These are phyloP conservation scores for Alloteropsis semialata DNA, from an alignment of 176 grass and related monocot genomes.

Conservation along the genomic window DNA sequence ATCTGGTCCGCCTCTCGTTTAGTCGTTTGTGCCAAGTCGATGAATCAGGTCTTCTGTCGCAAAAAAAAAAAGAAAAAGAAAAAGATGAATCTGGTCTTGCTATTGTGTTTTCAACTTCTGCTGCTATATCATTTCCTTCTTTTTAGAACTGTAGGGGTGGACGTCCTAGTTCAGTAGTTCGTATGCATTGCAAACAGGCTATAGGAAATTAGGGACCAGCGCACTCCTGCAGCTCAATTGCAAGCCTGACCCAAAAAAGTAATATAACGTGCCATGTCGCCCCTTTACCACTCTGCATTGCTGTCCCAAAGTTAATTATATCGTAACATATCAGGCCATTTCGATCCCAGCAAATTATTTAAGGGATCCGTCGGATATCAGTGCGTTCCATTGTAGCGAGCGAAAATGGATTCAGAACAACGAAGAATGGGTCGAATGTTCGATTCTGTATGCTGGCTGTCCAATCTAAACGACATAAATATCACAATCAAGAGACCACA, in stretches of 20 bases:
- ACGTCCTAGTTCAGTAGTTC: no score
- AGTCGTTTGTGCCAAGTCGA: neutral
- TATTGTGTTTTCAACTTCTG: neutral
- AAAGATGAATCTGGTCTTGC: neutral
- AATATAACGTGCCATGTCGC: no score
- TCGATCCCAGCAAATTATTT: neutral
- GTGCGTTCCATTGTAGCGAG: neutral
- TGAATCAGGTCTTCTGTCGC: no score
- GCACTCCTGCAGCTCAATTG: no score
- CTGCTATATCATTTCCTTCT: no score
- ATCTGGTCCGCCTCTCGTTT: neutral
- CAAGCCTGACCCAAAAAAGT: no score
- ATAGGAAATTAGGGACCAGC: no score
- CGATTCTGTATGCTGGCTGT: neutral
- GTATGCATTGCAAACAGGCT: no score
- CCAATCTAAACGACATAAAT: neutral
- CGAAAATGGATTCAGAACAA: neutral
- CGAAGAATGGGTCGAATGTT: neutral
- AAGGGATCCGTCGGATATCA: neutral
- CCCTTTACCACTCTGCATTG: neutral
- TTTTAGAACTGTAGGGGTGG: no score
- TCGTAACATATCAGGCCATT: neutral
- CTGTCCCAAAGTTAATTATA: neutral
- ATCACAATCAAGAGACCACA: accelerated
- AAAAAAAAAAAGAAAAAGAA: no score